Conservation (phyloP, 2,329 filamentous ascomycete species). For the Falciphora oryzae region DNA sequence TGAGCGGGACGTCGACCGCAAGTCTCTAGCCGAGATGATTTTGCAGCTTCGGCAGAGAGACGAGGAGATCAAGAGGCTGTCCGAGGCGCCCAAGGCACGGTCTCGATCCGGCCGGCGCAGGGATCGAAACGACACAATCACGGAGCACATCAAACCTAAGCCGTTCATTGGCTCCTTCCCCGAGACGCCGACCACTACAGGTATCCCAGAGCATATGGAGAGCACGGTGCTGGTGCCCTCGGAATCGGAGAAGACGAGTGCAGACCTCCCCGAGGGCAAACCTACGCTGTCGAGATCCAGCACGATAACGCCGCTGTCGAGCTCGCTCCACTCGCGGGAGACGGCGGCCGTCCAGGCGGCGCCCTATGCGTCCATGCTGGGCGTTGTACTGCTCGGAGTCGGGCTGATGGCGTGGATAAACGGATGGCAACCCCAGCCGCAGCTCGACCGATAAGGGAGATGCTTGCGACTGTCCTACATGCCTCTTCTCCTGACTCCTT, state of each 20-base stretch:
- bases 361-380: conserved; percentile 76
- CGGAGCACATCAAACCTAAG: conserved; percentile 2
- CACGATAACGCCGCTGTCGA: conserved; percentile 40
- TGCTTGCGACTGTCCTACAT: background rate
- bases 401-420: conserved; percentile 84
- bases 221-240: background rate
- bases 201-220: background rate
- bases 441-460: conserved; percentile 25
- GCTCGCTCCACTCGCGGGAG: conserved; percentile 36
- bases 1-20: conserved; percentile 65
- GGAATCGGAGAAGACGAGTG: conserved; percentile 10
- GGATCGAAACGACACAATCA: conserved; percentile 9
- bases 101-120: conserved; percentile 29
- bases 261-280: conserved; percentile 27
- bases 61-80: conserved; percentile 44
- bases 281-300: conserved; percentile 42
- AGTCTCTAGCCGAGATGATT: conserved; percentile 82
- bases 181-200: conserved; percentile 10
- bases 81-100: conserved; percentile 34
- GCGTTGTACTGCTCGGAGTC: conserved; percentile 75
- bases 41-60: conserved; percentile 66
- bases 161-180: conserved; percentile 4
- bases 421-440: conserved; percentile 59
- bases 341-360: conserved; percentile 49
- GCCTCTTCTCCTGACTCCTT: background rate